phyloP scores from a whole-genome alignment of 805 yeast genomes.

The Kodamaea kaohsiungensis region DNA sequence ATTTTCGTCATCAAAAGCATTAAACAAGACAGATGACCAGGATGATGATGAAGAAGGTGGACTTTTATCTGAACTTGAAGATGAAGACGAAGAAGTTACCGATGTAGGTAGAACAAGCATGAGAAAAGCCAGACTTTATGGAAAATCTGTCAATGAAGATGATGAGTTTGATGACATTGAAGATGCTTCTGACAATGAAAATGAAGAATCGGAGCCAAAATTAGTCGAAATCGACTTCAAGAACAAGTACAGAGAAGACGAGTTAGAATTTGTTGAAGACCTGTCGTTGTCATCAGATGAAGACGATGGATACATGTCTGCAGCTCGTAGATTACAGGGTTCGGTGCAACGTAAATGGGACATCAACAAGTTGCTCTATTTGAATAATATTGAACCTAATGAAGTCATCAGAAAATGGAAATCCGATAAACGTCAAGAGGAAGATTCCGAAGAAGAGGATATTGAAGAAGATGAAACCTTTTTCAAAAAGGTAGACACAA shows the following conservation, averaged over 20 bases:
- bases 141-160: constrained; percentile 50
- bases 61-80: constrained; percentile 29
- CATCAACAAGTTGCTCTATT: constrained; percentile 75
- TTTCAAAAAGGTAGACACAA: constrained; percentile 48
- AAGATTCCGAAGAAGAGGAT: constrained; percentile 35
- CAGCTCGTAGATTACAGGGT: constrained; percentile 67
- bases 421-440: constrained; percentile 48
- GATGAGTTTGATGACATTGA: constrained; percentile 44
- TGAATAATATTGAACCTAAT: constrained; percentile 71
- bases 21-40: constrained; percentile 39
- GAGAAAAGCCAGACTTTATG: constrained; percentile 59
- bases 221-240: constrained; percentile 52
- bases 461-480: constrained; percentile 50
- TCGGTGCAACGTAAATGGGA: constrained; percentile 64
- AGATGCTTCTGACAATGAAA: constrained; percentile 40
- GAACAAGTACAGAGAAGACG: constrained; percentile 33
- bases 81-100: constrained; percentile 29
- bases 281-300: constrained; percentile 46
- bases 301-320: constrained; percentile 39
- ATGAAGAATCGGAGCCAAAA: constrained; percentile 41
- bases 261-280: constrained; percentile 47
- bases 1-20: constrained; percentile 61
- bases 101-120: constrained; percentile 64
- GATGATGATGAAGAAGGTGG: constrained; percentile 38
- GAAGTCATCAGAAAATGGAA: constrained; percentile 76